Evolutionary conservation across 768 basidiomycete genomes (phyloP), one percentile per base, ranked within the genome.

Genomic region (Asterophora parasitica): DNA sequence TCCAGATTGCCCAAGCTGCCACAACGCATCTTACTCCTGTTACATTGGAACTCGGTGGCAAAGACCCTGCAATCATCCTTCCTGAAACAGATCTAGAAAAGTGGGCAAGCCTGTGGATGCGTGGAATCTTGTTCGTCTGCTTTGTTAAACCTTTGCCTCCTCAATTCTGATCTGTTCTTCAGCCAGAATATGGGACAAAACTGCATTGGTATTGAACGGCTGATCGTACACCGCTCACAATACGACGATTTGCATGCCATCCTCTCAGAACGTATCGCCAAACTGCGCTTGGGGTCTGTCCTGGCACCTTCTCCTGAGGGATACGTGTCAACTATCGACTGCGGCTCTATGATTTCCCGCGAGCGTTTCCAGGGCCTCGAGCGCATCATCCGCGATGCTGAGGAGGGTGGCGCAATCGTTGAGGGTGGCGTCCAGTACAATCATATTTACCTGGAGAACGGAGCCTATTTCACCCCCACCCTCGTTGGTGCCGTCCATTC

Each of bases 181-280:
- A 93, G 92, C 73, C 92, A 93, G 73, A 91, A 92, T 50, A 79
- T 80, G 42, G 94, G 94, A 16, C 95, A 97, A 69, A 97, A 97
- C 59, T 99, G 95, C 64, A 95, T 99, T 58, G 95, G 94, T 30
- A 89, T 94, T 53, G 95, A 99, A 65, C 81, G 93, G 2, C 77
- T 98, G 54, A 78, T 98, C 38, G 91, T 98, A 31, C 92, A 93
- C 58, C 61, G 70, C 0, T 74, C 75, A 0, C 85, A 91, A 58
- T 87, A 93, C 57, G 80, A 92, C 39, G 79, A 83, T 4, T 77
- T 98, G 41, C 77, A 83, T 55, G 69, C 72, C 2, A 74, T 82
- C 16, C 73, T 97, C 57, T 59, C 68, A 16, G 77, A 82, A n/a
- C 78, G 85, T 12, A 78, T 82, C 31, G 63, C 67, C 28, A 81